These are phyloP conservation scores for Cutaneotrichosporon sp. DNA, from an alignment of 1,284 basidiomycete genomes.

Conservation along the genomic window DNA sequence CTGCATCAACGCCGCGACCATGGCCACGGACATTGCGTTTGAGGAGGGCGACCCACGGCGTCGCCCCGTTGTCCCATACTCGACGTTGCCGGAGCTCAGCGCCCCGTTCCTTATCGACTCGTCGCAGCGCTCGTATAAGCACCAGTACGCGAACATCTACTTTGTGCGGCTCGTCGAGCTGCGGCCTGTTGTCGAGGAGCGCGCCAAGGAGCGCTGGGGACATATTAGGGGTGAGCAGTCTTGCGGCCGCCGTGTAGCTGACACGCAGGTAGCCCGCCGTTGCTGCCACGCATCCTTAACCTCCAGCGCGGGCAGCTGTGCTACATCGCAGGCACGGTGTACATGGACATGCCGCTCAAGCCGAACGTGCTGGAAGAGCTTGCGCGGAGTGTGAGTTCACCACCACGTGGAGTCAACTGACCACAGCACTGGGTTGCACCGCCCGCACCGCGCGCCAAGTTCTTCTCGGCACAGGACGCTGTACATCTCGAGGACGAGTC, in stretches of 20 bases:
- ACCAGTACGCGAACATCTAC: conserved; percentile 92
- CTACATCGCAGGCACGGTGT: conserved; percentile 90
- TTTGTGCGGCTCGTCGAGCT: conserved; percentile 69
- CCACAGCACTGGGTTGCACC: conserved; percentile 79
- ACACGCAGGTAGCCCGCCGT: conserved; percentile 60
- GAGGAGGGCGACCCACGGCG: conserved; percentile 8
- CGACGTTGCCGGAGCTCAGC: conserved; percentile 40
- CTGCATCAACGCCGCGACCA: neutral
- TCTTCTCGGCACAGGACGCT: conserved; percentile 69
- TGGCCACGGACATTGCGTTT: conserved; percentile 11
- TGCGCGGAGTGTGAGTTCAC: conserved; percentile 69
- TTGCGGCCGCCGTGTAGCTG: neutral
- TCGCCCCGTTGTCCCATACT: conserved; percentile 34
- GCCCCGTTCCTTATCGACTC: conserved; percentile 45
- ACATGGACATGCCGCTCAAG: conserved; percentile 97
- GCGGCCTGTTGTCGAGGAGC: conserved; percentile 58
- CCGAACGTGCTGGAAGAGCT: conserved; percentile 95
- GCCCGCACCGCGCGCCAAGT: conserved; percentile 67
- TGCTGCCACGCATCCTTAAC: conserved; percentile 81
- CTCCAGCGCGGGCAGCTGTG: conserved; percentile 77
- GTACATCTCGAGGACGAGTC: conserved; percentile 94
- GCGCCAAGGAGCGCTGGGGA: conserved; percentile 64
- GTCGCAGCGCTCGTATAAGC: conserved; percentile 52
- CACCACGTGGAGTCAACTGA: neutral
- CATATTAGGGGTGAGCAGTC: conserved; percentile 54